phyloP scores from a whole-genome alignment of 139 green algal species.

The Picochlorum sp. region DNA sequence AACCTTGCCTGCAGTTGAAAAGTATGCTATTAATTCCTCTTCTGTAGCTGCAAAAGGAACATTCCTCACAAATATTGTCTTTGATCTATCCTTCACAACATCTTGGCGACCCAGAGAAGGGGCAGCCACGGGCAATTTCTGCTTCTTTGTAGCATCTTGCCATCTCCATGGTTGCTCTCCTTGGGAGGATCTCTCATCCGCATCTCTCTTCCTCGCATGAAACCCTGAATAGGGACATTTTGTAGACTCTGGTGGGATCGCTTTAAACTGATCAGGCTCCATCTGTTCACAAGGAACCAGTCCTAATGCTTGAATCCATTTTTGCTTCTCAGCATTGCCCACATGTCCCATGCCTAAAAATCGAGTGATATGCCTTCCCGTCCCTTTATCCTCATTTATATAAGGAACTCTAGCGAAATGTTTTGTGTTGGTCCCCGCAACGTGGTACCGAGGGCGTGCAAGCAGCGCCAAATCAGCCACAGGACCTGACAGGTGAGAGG shows the following conservation, averaged over 20 bases:
- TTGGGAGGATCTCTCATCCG: conserved; percentile 2
- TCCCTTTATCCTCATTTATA: conserved; percentile 64
- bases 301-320: conserved; percentile 74
- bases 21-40: conserved; percentile 58
- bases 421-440: conserved; percentile 23
- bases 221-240: conserved; percentile 35
- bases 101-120: conserved; percentile 26
- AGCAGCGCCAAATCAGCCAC: conserved; percentile 31
- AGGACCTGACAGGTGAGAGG: neutral
- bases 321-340: conserved; percentile 51
- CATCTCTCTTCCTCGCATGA: neutral
- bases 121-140: conserved; percentile 19
- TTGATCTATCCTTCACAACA: conserved; percentile 50
- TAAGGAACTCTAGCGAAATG: conserved; percentile 75
- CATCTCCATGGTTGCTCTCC: conserved; percentile 41
- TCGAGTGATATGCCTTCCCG: conserved; percentile 64
- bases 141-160: conserved; percentile 37
- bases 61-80: conserved; percentile 66
- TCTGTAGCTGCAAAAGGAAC: conserved; percentile 56
- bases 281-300: conserved; percentile 57
- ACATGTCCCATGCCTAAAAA: conserved; percentile 75
- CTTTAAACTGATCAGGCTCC: conserved; percentile 39
- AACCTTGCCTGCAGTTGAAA: conserved; percentile 52
- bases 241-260: conserved; percentile 47
- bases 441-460: conserved; percentile 60